Evolutionary conservation across 2,329 filamentous ascomycete genomes (phyloP), one percentile per base, ranked within the genome.

Genomic region (Rhynchosporium graminicola): DNA sequence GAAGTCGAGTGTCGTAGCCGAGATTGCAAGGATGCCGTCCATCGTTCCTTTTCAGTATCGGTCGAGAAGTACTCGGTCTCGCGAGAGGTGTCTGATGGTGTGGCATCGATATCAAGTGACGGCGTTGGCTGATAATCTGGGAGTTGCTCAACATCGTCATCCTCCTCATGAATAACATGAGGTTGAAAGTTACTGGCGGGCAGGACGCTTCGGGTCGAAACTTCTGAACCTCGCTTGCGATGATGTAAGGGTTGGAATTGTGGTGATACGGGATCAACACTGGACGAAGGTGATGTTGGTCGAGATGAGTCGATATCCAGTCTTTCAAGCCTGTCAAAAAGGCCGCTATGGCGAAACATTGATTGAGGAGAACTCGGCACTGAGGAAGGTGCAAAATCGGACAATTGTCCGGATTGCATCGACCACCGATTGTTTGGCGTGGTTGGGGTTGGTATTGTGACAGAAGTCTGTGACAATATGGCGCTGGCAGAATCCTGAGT

Each of bases 211-310:
- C 81, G 77, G 8, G 64, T 67, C 1, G 86, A 87, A 45, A 80
- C 75, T 62, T 84, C 83, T 0, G 87, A 87, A 0, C 78, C 75
- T 10, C 81, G 79, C 70, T 87, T 88, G 51, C 78, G 78, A 67
- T 86, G 83, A 67, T 86, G 82, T 26, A 68, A 73, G 13, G 79
- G 73, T 42, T 76, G 76, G 78, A 85, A 84, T 2, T 80, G 80
- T 1, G 82, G 85, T 47, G 89, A 89, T 70, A 85, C 79, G 1
- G 92, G 90, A 80, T 81, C 84, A 13, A 88, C 79, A 59, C 87
- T 88, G 1, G 92, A 96, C 15, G 90, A 87, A 0, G 95, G 94
- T 43, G 93, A 97, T 0, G 86, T 88, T 0, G 93, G 91, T 54
- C 87, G 83, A 10, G 91, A 92, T 3, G 84, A 87, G 57, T 91